Evolutionary conservation across 73 alveolate genomes (phyloP), one percentile per base, ranked within the genome.

Genomic region (Paraurostyla sp.): DNA sequence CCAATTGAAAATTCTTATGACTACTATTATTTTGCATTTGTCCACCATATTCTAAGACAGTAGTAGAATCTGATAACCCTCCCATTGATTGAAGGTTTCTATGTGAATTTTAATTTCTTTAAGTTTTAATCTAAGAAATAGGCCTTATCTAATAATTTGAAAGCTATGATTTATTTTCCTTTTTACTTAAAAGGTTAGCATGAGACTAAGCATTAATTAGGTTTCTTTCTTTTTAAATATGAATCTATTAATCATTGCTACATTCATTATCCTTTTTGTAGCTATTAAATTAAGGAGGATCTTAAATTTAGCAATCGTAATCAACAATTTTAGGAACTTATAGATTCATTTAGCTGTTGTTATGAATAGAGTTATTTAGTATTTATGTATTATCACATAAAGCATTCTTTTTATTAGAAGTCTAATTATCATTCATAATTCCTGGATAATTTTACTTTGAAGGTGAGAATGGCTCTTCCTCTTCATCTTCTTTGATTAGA

Each of bases 381-480:
- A n/a, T n/a, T n/a, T n/a, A n/a, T n/a, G n/a, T 22, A 65, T 65
- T 38, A 15, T 38, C 82, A 1, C 18, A 36, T 65, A 65, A 38
- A 18, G 1, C 36, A 13, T 35, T 65, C 23, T 22, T 65, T 36
- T 65, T 32, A 23, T 29, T 13, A 36, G 6, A 13, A 11, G 82
- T 36, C n/a, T n/a, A n/a, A 18, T 65, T 33, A 7, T 38, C 82
- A 36, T 38, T 30, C 9, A 38, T 9, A 22, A 65, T 38, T 13
- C 41, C 58, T 16, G 54, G 7, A 22, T 38, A 36, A 38, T 65
- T 65, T 0, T 38, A 3, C 25, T 65, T 65, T 18, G 82, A 38
- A 7, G 82, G 54, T 36, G 82, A 65, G 13, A 65, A 65, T 65
- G 82, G 82, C 58, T 65, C 82, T 38, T 65, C 82, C 41, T 65